Base-by-base conservation (phyloP, 306 rosid genomes). In the Prunus mume region DNA sequence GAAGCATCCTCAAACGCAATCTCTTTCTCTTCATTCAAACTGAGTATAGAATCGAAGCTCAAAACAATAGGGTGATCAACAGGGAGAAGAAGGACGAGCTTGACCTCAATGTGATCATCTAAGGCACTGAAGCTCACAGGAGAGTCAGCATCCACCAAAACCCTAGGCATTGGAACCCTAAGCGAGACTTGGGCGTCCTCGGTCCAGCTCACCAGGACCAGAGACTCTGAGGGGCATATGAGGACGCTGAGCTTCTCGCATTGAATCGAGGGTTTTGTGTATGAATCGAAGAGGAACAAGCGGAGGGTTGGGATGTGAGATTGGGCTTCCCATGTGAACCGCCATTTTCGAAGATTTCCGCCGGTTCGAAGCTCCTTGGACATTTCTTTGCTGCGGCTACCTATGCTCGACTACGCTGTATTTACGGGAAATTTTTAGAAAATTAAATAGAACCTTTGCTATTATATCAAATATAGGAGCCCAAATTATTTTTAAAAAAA, bases 271-370 rank as follows among this genome's bases (percentile, higher is more conserved):
- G 93, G 91, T 32, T 50, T 83, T 24, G 83, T 79, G 82, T 41
- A 18, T 4, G 86, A 71, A 62, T 89, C 78, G 75, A 89, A 90
- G 13, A 95, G 79, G 82, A 90, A 76, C 38, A 95, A 69, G 7
- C 97, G 94, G 34, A 95, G 91, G 28, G 83, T 92, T 54, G 97
- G 91, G 76, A 83, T 74, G 83, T 89, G 92, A 6, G 96, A 89
- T 73, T 90, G 98, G 6, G 96, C 82, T 85, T 92, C 97, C 97
- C 98, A 95, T 17, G 93, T 90, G 70, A 85, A 95, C 57, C 84
- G 91, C 98, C 97, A 92, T 82, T 61, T 78, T 62, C 61, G 77
- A 24, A 74, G 65, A 54, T 18, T 58, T 73, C 75, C 81, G 30
- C 55, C 24, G 15, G 50, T 56, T 45, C 70, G 38, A 55, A 41